Evolutionary conservation across 805 yeast species (phyloP), one percentile per base, ranked within the genome.

Genomic region (Helenozyma baotianmanensis): DNA sequence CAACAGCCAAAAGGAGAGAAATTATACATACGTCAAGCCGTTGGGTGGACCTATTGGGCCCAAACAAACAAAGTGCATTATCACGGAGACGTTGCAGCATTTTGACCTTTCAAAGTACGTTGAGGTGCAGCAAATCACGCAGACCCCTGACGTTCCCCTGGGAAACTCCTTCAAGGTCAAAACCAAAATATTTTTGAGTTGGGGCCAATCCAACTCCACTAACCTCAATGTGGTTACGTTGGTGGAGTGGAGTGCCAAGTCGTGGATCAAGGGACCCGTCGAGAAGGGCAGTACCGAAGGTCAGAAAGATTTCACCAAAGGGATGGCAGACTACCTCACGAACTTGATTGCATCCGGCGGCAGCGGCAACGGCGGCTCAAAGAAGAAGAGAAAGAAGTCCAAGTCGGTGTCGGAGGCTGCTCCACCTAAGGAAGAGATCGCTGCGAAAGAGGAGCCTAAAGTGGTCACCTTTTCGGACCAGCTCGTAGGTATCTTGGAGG

Each of bases 61-160:
- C 9, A 88, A 86, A 48, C 86, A 90, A 15, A 89, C 99, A 2
- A 77, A 72, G 36, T 85, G 95, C 53, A 29, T 36, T 16, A 76
- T 78, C 21, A 68, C 65, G 5, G 59, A 56, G 3, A 96, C 88
- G 46, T 62, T 68, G 0, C 66, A 84, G 14, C 74, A 77, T 27
- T 59, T 70, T 47, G 82, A 84, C 48, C 64, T 67, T 32, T 62
- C 72, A 4, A 64, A 68, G 12, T 70, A 70, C 43, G 73, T 86
- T 21, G 71, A 77, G 38, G 77, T 87, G 2, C 60, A 78, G 2
- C 76, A 80, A 25, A 65, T 74, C 2, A 77, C 90, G 0, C 65
- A 62, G 25, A 89, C 98, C 0, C 99, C 98, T 0, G 92, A 87
- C 51, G 97, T 92, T n/a, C 98, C 99, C 1, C 82, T 88, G 53